Base-by-base conservation (phyloP, 2,329 filamentous ascomycete genomes). In the Hyphodiscus sp. region DNA sequence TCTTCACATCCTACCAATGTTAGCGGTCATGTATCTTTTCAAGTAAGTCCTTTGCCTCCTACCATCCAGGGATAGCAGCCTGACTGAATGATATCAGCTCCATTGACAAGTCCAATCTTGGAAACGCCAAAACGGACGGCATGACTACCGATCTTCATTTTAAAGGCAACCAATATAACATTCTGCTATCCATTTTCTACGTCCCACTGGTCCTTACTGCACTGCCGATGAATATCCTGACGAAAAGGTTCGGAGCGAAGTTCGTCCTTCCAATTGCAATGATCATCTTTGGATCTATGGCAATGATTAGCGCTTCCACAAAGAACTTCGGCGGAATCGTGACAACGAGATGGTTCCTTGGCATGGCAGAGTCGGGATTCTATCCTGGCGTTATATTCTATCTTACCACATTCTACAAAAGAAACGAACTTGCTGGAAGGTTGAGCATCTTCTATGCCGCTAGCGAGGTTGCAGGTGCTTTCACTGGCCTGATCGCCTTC, bases 361-460 rank as follows among this genome's bases (percentile, higher is more conserved):
- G 85, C 51, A 83, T 83, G 74, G 74, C 82, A 0, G 85, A 89
- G 64, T 76, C 76, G 1, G 85, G 79, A 2, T 88, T 88, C 70
- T 88, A 87, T 63, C 85, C 86, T 0, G 70, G 86, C 3, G 84
- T 87, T 23, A 76, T 76, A 54, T 76, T 75, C 58, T 76, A 76
- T 57, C 71, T 78, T 49, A 81, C 79, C 1, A 81, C 76, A 1
- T 89, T 89, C 67, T 90, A 90, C 67, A 79, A 84, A 16, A 78
- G 86, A 51, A 82, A 81, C 30, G 86, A 90, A 66, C 76, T 90
- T 2, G 86, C 85, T 6, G 75, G 86, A 9, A 80, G 86, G 2
- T 73, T 89, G 1, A 85, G 85, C 38, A 72, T 89, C 54, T 90
- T 90, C 71, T 91, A 91, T 61, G 87, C 86, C 0, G 86, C 86